Evolutionary conservation across 768 basidiomycete species (phyloP), one percentile per base, ranked within the genome.

Genomic region (Gelatoporia subvermispora): DNA sequence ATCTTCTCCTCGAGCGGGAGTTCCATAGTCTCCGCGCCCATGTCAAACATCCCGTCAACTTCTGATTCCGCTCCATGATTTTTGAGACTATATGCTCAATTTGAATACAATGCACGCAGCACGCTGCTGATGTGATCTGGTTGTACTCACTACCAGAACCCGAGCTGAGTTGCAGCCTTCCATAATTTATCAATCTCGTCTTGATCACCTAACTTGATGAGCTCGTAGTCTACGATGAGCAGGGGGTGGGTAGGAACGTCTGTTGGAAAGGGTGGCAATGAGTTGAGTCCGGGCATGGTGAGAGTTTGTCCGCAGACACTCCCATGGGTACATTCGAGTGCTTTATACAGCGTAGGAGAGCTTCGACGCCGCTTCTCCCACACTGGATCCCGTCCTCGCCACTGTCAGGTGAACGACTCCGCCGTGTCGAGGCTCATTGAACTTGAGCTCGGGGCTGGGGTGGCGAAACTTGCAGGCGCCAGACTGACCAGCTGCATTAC

Each of bases 71-170:
- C 65, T 1, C 65, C 72, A 47, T 75, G 72, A 53, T 76, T 73
- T 53, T 73, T 72, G 34, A 76, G 57, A 47, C 73, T 74, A 35
- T 31, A 13, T 13, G 7, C 28, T 13, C 28, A 5, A 39, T 39
- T 36, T n/a, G 35, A 10, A 36, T 13, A 39, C 16, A 31, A 31
- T 5, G 7, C 7, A 31, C 13, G 7, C 8, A 7, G 38, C 38
- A 5, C 8, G 21, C 21, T 39, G 7, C 7, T 39, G 38, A 39
- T 7, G 16, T 39, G 21, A 10, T 31, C 13, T 31, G 28, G 28
- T 13, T 5, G 13, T 31, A 70, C 73, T 57, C 55, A 74, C 70
- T 75, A 77, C 69, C 74, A 77, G 59, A 76, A 76, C 2, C 75
- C 76, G 8, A 76, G 59, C 11, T 63, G 60, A 0, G 69, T 72